phyloP scores from a whole-genome alignment of 345 rosid genomes.

The Citrus glauca region DNA sequence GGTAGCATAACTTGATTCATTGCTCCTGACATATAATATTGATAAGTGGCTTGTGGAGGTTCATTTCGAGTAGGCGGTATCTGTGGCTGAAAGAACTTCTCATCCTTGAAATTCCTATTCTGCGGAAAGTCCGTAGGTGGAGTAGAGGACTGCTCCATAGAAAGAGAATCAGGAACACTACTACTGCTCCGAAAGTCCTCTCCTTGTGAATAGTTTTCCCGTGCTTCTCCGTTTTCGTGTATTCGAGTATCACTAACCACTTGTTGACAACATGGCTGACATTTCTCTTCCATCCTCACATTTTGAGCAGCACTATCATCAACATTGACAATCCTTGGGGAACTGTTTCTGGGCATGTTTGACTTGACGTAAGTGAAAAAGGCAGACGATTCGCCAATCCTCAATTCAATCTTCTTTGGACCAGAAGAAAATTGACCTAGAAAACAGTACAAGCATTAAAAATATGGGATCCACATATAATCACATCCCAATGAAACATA shows the following conservation, averaged over 20 bases:
- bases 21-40: constrained; percentile 71
- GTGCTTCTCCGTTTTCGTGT: constrained; percentile 46
- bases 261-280: constrained; percentile 27
- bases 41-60: constrained; percentile 49
- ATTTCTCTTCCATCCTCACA: constrained; percentile 34
- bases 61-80: constrained; percentile 40
- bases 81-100: constrained; percentile 30
- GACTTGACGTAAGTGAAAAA: constrained; percentile 91
- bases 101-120: constrained; percentile 40
- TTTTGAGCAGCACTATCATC: constrained; percentile 25
- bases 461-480: not conserved
- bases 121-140: constrained; percentile 53
- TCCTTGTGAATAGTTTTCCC: constrained; percentile 51
- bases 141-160: constrained; percentile 59
- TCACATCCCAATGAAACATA: not conserved
- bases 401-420: constrained; percentile 76
- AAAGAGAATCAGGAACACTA: constrained; percentile 48
- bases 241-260: constrained; percentile 29
- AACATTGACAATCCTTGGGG: constrained; percentile 16
- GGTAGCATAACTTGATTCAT: constrained; percentile 64
- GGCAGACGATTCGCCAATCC: constrained; percentile 90
- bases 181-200: constrained; percentile 55
- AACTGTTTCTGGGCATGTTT: constrained; percentile 30
- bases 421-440: constrained; percentile 63
- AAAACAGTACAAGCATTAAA: constrained; percentile 11